Base-by-base conservation (phyloP, 257 asterid species). In the Solanum sejunctum region DNA sequence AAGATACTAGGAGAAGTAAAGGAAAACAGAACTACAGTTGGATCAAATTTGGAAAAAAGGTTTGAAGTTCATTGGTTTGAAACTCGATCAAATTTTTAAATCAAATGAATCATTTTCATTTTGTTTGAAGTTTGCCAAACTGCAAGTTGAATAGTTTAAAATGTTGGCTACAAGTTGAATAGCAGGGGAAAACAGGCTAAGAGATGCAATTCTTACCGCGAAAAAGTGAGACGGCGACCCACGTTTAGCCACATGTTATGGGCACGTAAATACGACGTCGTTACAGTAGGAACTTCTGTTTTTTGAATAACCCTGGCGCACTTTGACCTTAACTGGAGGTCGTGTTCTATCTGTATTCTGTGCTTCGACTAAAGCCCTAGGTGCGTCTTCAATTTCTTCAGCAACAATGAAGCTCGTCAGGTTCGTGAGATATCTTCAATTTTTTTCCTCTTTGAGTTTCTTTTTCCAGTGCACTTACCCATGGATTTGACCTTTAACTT, bases 391-490 rank as follows among this genome's bases (percentile, higher is more conserved):
- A 56, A 32, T 56, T 61, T 39, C 79, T 83, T 21, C 58, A 72
- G 56, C 78, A 63, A 63, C 79, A 41, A 64, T 64, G 80, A 83
- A 83, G 80, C 85, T 83, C 85, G 85, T 83, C 80, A 83, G 85
- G 85, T 83, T 9, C 10, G 16, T 15, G 20, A 36, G 0, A 61
- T 2, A 23, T 55, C 51, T 54, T 16, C 43, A 71, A 15, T 17
- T 36, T 67, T 36, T 69, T 2, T 15, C 7, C 71, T 82, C 36
- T 15, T 8, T 57, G 10, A n/a, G 6, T 45, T 45, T 17, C 23
- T 45, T 43, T 5, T 4, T 57, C 9, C 15, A 7, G 55, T 72
- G 18, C 3, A 5, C 10, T 72, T 72, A 45, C 6, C 52, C 10
- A 20, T 45, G 36, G 10, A 20, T 63, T 81, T 63, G 4, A 21